Base-by-base conservation (phyloP, 768 basidiomycete genomes). In the Trametes villosa region DNA sequence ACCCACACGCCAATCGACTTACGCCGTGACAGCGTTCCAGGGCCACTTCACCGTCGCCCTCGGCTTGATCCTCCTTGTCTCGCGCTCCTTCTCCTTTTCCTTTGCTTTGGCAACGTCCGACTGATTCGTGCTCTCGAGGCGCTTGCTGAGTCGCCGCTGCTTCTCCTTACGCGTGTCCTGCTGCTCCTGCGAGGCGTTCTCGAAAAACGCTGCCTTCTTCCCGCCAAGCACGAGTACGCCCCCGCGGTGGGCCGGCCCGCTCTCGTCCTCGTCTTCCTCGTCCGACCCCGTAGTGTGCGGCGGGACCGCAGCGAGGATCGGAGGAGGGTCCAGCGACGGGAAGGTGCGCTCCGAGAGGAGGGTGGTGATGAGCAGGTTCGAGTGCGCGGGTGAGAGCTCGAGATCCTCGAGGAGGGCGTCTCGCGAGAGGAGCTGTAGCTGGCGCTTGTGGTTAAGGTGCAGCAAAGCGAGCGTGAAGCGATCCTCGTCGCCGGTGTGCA, bases 201-300 rank as follows among this genome's bases (percentile, higher is more conserved):
- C 88, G 61, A 82, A 91, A 6, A 89, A 75, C 20, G 86, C 68
- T 44, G 92, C 77, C 69, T 83, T 85, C 27, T 77, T 79, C 0
- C 89, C 90, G 56, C 92, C 91, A 1, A 89, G 67, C 6, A 94
- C 78, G 26, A 94, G 72, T 9, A 93, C 72, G 18, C 88, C 91
- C n/a, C 89, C 91, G n/a, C 76, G 74, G 57, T 81, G 74, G 4
- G 44, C 49, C 1, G 48, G 48, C 2, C 49, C 53, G 20, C 29
- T 40, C 17, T 62, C 60, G 4, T 75, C 73, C 0, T 76, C 70
- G 26, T 74, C 75, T 2, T 68, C 70, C 1, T 66, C 72, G 7
- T 68, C 70, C 11, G 41, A 58, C 80, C 4, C 73, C 63, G 40
- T 82, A 78, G 34, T 76, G 74, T 64, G 56, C 9, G 65, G 51